Conservation (phyloP, 306 rosid species). For the Citrullus amarus region DNA sequence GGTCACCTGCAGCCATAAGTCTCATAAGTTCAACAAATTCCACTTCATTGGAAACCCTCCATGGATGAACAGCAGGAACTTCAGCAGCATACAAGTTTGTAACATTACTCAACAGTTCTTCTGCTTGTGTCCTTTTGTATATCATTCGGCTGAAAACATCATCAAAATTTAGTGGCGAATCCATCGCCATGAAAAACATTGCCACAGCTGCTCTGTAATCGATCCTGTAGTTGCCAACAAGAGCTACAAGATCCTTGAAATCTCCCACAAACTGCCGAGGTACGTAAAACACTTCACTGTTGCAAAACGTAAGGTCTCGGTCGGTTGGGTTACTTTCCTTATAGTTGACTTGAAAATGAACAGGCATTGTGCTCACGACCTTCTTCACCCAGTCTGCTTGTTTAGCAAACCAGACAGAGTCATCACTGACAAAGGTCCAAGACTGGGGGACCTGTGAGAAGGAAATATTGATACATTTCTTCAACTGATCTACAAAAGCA, state of each 20-base stretch:
- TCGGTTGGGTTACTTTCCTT: slow-evolving; percentile 37
- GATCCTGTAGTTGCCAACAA: slow-evolving; percentile 56
- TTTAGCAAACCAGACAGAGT: slow-evolving; percentile 62
- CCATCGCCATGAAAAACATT: slow-evolving; percentile 73
- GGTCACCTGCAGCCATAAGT: slow-evolving; percentile 94
- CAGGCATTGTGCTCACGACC: slow-evolving; percentile 81
- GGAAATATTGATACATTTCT: not conserved
- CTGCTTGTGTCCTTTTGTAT: slow-evolving; percentile 33
- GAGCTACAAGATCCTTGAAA: slow-evolving; percentile 63
- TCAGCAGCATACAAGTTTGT: slow-evolving; percentile 59
- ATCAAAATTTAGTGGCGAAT: slow-evolving; percentile 70
- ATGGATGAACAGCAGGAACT: slow-evolving; percentile 84
- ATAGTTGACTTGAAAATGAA: slow-evolving; percentile 80
- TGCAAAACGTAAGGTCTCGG: slow-evolving; percentile 44
- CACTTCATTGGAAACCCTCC: slow-evolving; percentile 68
- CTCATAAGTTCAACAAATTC: slow-evolving; percentile 82
- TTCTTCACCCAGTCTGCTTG: slow-evolving; percentile 74
- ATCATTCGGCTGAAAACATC: slow-evolving; percentile 46
- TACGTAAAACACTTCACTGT: slow-evolving; percentile 70
- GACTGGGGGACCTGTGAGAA: slow-evolving; percentile 60
- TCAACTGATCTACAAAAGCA: slow-evolving; percentile 5
- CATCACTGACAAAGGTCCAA: slow-evolving; percentile 52
- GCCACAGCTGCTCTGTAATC: slow-evolving; percentile 83
- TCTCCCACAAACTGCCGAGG: slow-evolving; percentile 55
- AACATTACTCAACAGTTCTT: slow-evolving; percentile 30